Base-by-base conservation (phyloP, 2,329 filamentous ascomycete species). In the Boeremia lycopersici region DNA sequence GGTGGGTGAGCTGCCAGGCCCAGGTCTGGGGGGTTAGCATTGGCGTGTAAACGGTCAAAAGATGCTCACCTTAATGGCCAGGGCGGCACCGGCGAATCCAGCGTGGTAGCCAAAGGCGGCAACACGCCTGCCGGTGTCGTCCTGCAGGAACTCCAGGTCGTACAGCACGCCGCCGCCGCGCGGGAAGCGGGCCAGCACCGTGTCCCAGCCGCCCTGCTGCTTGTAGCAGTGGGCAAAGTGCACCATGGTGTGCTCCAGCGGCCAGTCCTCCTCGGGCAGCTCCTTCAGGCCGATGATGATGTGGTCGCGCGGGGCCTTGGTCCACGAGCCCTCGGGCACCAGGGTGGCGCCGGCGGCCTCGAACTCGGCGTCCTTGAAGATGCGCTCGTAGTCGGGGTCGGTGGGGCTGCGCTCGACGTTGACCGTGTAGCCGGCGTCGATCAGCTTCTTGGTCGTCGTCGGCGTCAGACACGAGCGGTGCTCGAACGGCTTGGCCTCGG, bases 61-160 rank as follows among this genome's bases (percentile, higher is more conserved):
- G n/a, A n/a, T n/a, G n/a, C n/a, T n/a, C n/a, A 74, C 71, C 65
- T 75, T 76, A 64, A 75, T 69, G 34, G 74, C 74, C 10, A 82
- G 73, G 15, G 79, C 79, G 23, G 78, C 77, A n/a, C 80, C 82
- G 13, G 69, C 74, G 41, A 76, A 77, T n/a, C 75, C 74, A 17
- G 75, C 75, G 61, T 77, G 75, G 69, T 81, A 81, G 53, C 88
- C 84, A 66, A 91, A 91, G 1, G 87, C 86, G 8, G 88, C 87
- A 1, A 93, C 87, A 57, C 90, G 80, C 41, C 89, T 81, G 33
- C 89, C 89, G 28, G 79, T 82, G 60, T 87, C 84, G 63, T 96
- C 89, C 34, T 85, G 84, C 33, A 97, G 81, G 74, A 96, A 97
- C 73, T 96, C 93, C 33, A 97, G 83, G 69, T 97, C 93, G 55